These are phyloP conservation scores for Apiotrichum montevideense DNA, from an alignment of 1,284 basidiomycete species.

Conservation along the genomic window DNA sequence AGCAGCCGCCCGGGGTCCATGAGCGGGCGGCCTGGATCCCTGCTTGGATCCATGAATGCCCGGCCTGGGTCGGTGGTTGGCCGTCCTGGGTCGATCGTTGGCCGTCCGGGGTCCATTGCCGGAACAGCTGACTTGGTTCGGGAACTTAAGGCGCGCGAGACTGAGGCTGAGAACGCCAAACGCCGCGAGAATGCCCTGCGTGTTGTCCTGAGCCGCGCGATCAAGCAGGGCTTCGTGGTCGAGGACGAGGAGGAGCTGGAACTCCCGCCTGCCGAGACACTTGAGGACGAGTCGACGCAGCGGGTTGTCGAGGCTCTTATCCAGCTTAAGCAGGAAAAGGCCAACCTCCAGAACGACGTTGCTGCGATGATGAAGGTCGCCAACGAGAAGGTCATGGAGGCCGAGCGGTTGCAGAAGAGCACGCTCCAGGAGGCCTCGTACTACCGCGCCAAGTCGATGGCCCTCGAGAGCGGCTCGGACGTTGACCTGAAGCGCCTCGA, in stretches of 20 bases:
- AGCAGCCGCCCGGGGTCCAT: constrained; percentile 47
- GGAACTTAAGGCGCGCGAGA: constrained; percentile 71
- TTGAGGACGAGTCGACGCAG: constrained; percentile 28
- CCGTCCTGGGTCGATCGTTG: constrained; percentile 26
- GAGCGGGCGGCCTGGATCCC: constrained; percentile 26
- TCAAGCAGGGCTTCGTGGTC: constrained; percentile 73
- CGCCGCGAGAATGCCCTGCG: constrained; percentile 82
- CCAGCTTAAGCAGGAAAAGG: constrained; percentile 63
- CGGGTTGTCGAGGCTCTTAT: constrained; percentile 63
- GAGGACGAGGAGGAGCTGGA: constrained; percentile 48
- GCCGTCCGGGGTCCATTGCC: constrained; percentile 47
- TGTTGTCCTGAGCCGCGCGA: constrained; percentile 69
- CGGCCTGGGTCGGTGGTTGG: constrained; percentile 13
- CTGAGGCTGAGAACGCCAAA: constrained; percentile 69
- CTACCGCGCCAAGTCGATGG: constrained; percentile 87
- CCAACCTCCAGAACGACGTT: constrained; percentile 39
- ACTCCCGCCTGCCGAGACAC: constrained; percentile 1
- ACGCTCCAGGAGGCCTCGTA: constrained; percentile 94
- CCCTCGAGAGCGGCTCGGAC: constrained; percentile 67
- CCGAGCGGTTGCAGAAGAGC: constrained; percentile 68
- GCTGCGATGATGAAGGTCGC: constrained; percentile 51
- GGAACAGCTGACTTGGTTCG: constrained; percentile 66
- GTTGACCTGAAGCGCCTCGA: constrained; percentile 68
- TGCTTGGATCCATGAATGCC: background rate
- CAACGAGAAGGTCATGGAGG: constrained; percentile 71